Evolutionary conservation across 192 early-diverging fungal species (phyloP), one percentile per base, ranked within the genome.

Genomic region (Lobosporangium transversale): DNA sequence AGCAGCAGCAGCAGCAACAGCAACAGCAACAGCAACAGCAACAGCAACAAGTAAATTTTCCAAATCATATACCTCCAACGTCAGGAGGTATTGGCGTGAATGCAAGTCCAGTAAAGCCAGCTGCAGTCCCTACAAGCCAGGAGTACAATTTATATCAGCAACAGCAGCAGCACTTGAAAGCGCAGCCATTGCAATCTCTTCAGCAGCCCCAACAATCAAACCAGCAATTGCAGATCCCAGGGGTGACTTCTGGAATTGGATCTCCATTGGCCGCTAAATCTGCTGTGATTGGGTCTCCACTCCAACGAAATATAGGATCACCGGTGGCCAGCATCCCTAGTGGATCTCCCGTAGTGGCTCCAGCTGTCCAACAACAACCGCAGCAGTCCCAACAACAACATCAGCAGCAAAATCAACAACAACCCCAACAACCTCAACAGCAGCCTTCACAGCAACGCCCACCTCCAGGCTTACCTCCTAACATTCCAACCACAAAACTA

Each of bases 71-170:
- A 27, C 23, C 58, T 9, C 12, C 47, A 1, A 29, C 26, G 0
- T 48, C 58, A 11, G 17, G 20, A 4, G 30, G 17, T 31, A 47
- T 59, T 27, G 58, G 44, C 29, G 58, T 48, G 10, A 48, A 31
- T 48, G 27, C 17, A 6, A 66, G 53, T 31, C 64, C 64, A 0
- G 64, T 36, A 8, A 70, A 70, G 44, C 44, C 57, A 53, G 23
- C 40, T 50, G 20, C n/a, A 30, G 67, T 57, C 0, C 42, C 59
- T 3, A 55, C 53, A 18, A 59, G 68, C 9, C 68, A 70, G 32
- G 68, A 70, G 11, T 70, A 62, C 44, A 70, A 70, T 52, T 33
- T 70, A 8, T 70, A 70, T 42, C 68, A 70, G 48, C 69, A 63
- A 40, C 69, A 62, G 37, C 61, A 71, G 15, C 69, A 71, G 2